Evolutionary conservation across 2,329 filamentous ascomycete species (phyloP), one percentile per base, ranked within the genome.

Genomic region (Orbilia javanica): DNA sequence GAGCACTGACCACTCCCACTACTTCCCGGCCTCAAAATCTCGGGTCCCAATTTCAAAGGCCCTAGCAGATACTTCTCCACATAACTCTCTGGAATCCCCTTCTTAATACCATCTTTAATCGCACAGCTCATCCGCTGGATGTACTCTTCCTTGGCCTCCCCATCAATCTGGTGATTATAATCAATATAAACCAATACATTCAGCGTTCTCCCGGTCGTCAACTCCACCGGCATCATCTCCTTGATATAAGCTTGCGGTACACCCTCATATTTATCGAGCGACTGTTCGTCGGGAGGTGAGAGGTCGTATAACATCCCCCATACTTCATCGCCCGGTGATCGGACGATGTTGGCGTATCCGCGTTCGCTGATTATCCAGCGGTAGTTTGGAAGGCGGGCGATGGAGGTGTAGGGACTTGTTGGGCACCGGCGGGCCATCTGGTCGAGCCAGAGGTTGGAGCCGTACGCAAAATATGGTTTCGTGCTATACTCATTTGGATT

Each of bases 341-440:
- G 82, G 27, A 89, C 86, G n/a, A 93, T 85, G 82, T 92, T 93
- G 44, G 91, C 91, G 82, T 90, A 92, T 13, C 90, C 90, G 1
- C 90, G 86, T 53, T 85, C 83, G 82, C 90, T 91, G 84, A 93
- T 92, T 66, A 91, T 86, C 90, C 90, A 93, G 52, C 83, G 84
- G 85, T 89, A 91, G 46, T 85, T 84, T 0, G 83, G 82, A 2
- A 93, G 86, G 20, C 87, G 84, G 2, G 86, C 91, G 63, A 91
- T 84, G 50, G 89, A 89, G 5, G 89, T 82, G 66, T 88, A 88
- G 11, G 82, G 84, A 1, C 89, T 88, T 13, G 82, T 83, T 1
- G 87, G 87, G 82, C 91, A 93, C 65, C 90, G 89, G 53, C 82
- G 80, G 3, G 81, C 81, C 91, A 93, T 93, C 83, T 92, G 90